phyloP scores from a whole-genome alignment of 768 basidiomycete genomes.

The Boletus insuetus region DNA sequence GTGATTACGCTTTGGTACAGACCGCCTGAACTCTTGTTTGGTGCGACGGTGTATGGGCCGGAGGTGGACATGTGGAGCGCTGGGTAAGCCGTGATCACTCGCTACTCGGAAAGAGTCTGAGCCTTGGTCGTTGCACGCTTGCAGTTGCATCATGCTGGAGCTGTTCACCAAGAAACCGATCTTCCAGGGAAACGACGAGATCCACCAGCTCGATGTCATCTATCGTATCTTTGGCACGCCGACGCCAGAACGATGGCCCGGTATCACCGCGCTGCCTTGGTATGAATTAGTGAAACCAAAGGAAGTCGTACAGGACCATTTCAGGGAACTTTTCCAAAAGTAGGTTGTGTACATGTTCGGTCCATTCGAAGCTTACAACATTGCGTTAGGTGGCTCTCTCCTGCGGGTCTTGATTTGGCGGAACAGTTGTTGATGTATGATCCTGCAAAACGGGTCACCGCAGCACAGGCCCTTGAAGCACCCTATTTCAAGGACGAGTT shows the following conservation, averaged over 20 bases:
- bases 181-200: conserved; percentile 98
- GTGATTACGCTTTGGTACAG: conserved; percentile 99
- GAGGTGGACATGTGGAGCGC: conserved; percentile 99
- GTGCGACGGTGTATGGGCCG: conserved; percentile 93
- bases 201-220: conserved; percentile 92
- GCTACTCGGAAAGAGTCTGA: neutral
- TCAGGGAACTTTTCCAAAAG: conserved; percentile 86
- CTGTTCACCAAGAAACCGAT: conserved; percentile 92
- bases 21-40: conserved; percentile 91
- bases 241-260: conserved; percentile 76
- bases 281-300: conserved; percentile 96
- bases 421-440: conserved; percentile 79
- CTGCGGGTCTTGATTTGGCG: conserved; percentile 84
- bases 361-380: neutral
- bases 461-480: conserved; percentile 73
- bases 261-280: conserved; percentile 86
- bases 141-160: conserved; percentile 97
- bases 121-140: neutral
- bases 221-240: conserved; percentile 92
- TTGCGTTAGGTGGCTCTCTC: conserved; percentile 71
- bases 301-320: conserved; percentile 67
- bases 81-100: conserved; percentile 51
- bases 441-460: conserved; percentile 72
- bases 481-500: conserved; percentile 84
- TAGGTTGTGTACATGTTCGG: conserved; percentile 34